phyloP scores from a whole-genome alignment of 164 flowering plant genomes.

The Magnolia sinica region DNA sequence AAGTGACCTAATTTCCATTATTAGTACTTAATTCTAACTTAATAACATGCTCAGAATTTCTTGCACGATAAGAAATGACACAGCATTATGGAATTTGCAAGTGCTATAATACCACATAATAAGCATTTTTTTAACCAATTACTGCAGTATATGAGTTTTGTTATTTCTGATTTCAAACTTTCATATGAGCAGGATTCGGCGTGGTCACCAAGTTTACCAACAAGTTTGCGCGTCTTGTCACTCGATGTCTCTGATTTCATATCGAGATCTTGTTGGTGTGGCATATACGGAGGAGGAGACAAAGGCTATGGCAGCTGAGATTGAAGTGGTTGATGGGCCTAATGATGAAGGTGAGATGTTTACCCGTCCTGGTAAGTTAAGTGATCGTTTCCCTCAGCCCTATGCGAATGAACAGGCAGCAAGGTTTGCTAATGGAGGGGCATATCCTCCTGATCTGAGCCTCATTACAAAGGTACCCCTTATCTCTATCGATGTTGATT shows the following conservation, averaged over 20 bases:
- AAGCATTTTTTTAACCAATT: too few species aligned
- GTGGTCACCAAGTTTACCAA: constrained; percentile 83
- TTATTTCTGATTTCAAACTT: not conserved
- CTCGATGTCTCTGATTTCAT: constrained; percentile 76
- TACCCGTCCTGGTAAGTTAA: constrained; percentile 77
- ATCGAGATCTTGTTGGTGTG: constrained; percentile 85
- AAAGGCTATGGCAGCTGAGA: constrained; percentile 86
- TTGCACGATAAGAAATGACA: not conserved
- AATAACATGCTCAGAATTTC: not conserved
- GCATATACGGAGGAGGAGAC: constrained; percentile 82
- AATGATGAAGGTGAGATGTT: constrained; percentile 93
- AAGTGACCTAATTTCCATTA: not conserved
- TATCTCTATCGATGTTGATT: not conserved
- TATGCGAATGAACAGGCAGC: constrained; percentile 81
- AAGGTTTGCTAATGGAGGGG: constrained; percentile 36
- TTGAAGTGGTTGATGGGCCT: constrained; percentile 90
- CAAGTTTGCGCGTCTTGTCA: constrained; percentile 92
- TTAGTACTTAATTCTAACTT: not conserved
- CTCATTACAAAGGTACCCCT: constrained; percentile 17
- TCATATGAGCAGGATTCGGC: constrained; percentile 56
- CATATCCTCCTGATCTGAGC: constrained; percentile 24
- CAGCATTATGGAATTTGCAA: not conserved
- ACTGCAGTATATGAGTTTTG: not conserved
- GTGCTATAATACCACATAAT: not conserved
- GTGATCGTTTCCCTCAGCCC: constrained; percentile 81